Evolutionary conservation across 1,139 yeast genomes (phyloP).

Genomic region (Diutina pseudorugosa): DNA sequence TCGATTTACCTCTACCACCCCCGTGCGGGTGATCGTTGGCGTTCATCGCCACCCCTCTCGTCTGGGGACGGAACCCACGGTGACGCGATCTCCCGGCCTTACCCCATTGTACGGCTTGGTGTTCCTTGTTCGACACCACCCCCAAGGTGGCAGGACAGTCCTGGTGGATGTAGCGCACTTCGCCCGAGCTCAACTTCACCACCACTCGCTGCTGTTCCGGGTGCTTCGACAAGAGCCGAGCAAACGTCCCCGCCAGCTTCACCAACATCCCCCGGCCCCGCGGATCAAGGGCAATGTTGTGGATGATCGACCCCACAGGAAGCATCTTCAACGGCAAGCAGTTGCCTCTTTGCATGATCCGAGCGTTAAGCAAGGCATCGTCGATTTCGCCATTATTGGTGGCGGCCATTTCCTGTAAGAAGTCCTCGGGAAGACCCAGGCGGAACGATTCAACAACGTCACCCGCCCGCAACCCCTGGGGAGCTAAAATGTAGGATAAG

Average conservation of each 20-base stretch:
- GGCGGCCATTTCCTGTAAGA: constrained; percentile 54
- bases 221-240: constrained; percentile 71
- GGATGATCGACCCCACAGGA: constrained; percentile 86
- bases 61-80: constrained; percentile 88
- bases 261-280: constrained; percentile 87
- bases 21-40: constrained; percentile 97
- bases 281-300: constrained; percentile 67
- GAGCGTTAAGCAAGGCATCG: constrained; percentile 80
- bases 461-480: constrained; percentile 88
- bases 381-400: constrained; percentile 68
- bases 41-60: constrained; percentile 61
- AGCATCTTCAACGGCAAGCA: constrained; percentile 87
- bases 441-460: constrained; percentile 86
- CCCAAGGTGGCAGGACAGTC: constrained; percentile 94
- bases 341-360: constrained; percentile 87
- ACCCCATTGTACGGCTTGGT: constrained; percentile 82
- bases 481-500: constrained; percentile 73
- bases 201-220: constrained; percentile 64
- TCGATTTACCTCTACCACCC: constrained; percentile 99
- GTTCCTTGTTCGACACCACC: constrained; percentile 88
- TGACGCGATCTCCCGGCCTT: constrained; percentile 95
- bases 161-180: constrained; percentile 76
- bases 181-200: constrained; percentile 80
- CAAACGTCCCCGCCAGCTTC: constrained; percentile 91
- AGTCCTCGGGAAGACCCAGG: constrained; percentile 70